These are phyloP conservation scores for Passiflora organensis DNA, from an alignment of 345 rosid genomes.

Conservation along the genomic window DNA sequence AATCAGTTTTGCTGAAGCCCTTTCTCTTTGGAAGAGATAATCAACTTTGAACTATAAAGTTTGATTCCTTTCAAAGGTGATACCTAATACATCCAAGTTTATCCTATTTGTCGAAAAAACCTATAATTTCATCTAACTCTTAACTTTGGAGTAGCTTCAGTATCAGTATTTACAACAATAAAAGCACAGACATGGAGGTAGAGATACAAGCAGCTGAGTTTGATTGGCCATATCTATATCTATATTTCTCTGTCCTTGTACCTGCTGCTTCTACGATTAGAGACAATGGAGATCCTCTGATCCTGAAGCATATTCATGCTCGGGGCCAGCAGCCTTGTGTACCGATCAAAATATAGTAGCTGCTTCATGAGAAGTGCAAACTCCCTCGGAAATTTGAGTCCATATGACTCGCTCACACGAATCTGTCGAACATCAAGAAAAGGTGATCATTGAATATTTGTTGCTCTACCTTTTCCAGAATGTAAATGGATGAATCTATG, in stretches of 20 bases:
- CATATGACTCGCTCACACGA: slow-evolving; percentile 84
- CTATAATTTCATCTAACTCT: background rate
- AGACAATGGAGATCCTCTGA: slow-evolving; percentile 76
- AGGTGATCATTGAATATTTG: background rate
- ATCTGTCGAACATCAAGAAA: slow-evolving; percentile 36
- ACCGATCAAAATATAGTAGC: slow-evolving; percentile 91
- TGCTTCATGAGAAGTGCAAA: slow-evolving; percentile 98
- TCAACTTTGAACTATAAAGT: no score
- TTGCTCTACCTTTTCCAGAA: no score
- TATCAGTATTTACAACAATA: background rate
- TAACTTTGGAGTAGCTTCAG: background rate
- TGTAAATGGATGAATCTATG: no score
- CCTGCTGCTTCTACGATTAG: slow-evolving; percentile 52
- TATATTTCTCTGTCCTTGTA: slow-evolving; percentile 37
- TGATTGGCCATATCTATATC: background rate
- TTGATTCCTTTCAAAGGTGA: background rate
- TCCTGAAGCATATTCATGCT: slow-evolving; percentile 94
- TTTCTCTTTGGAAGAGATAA: no score
- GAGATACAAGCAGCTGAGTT: background rate
- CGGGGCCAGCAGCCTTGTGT: slow-evolving; percentile 86
- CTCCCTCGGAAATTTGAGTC: slow-evolving; percentile 83
- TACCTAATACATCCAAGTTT: background rate
- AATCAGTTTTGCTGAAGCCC: background rate
- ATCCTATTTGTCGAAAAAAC: slow-evolving; percentile 1
- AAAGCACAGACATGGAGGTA: background rate